A percentile compares a stretch with the other conserved stretches of the same genome.
Conservation (phyloP, 805 yeast genomes). For the Wickerhamomyces canadensis region DNA sequence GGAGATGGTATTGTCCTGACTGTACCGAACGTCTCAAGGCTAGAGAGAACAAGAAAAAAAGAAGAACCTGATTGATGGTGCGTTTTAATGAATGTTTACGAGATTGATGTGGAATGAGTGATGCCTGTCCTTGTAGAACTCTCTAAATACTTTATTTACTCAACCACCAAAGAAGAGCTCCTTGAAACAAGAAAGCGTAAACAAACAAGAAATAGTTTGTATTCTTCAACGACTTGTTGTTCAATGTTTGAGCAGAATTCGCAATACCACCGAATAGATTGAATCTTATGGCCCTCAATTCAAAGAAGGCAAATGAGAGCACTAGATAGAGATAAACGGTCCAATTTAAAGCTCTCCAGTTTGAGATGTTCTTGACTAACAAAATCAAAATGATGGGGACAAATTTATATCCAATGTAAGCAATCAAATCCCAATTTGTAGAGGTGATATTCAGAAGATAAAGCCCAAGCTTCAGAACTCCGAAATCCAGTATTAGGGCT, state of each 20-base stretch:
- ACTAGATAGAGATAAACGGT: constrained; percentile 44
- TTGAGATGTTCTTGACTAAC: constrained; percentile 42
- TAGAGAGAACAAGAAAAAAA: constrained; percentile 20
- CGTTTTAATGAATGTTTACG: background rate
- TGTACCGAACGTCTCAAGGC: constrained; percentile 43
- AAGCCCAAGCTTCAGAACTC: constrained; percentile 72
- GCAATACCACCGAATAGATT: constrained; percentile 38
- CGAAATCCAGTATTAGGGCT: constrained; percentile 69
- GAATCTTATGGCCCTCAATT: constrained; percentile 50
- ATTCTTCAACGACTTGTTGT: constrained; percentile 64
- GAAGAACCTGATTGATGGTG: constrained; percentile 6
- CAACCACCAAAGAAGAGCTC: constrained; percentile 70
- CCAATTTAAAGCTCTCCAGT: constrained; percentile 39
- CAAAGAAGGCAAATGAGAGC: constrained; percentile 56
- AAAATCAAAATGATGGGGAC: constrained; percentile 66
- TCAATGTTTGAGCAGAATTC: constrained; percentile 48
- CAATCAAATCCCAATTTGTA: constrained; percentile 74
- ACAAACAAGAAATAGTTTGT: constrained; percentile 83
- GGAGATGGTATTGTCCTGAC: constrained; percentile 92
- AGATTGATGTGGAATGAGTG: background rate
- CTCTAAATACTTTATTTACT: no score
- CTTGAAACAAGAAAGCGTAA: constrained; percentile 79
- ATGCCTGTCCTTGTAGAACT: no score
- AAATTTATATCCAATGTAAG: constrained; percentile 93
- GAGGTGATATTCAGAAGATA: constrained; percentile 70